Evolutionary conservation across 371 early-diverging fungal species (phyloP).

Genomic region (Saksenaea oblongispora): DNA sequence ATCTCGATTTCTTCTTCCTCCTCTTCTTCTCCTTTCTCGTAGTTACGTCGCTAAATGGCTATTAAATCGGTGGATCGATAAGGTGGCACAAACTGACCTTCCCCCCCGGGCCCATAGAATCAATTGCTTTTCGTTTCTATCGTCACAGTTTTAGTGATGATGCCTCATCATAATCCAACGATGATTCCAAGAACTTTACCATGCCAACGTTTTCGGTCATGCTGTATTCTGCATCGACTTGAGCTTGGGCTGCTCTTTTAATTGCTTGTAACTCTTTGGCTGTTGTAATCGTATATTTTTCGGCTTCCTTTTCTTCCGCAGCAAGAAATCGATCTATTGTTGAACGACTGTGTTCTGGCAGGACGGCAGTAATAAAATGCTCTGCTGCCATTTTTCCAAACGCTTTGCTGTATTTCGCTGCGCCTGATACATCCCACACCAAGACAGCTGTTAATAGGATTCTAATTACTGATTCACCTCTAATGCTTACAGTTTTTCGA

Average conservation of each 20-base stretch:
- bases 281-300: constrained; percentile 62
- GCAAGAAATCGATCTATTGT: constrained; percentile 63
- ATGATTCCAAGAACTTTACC: constrained; percentile 27
- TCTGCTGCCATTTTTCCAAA: constrained; percentile 63
- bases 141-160: not conserved
- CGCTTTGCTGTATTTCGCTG: constrained; percentile 31
- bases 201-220: constrained; percentile 59
- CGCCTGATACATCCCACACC: constrained; percentile 19
- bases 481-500: constrained; percentile 34
- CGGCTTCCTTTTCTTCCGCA: constrained; percentile 64
- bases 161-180: no score
- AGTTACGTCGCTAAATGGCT: constrained; percentile 9
- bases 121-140: constrained; percentile 57
- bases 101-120: constrained; percentile 28
- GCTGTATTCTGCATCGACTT: constrained; percentile 56
- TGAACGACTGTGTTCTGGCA: constrained; percentile 66
- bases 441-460: not conserved
- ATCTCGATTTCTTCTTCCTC: constrained; percentile 20
- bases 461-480: not conserved
- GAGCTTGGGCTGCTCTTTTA: constrained; percentile 50
- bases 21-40: not conserved
- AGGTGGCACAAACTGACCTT: constrained; percentile 21
- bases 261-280: constrained; percentile 66
- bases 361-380: constrained; percentile 61
- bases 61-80: not conserved